Evolutionary conservation across 2,329 filamentous ascomycete species (phyloP).

Genomic region (Colletotrichum truncatum): DNA sequence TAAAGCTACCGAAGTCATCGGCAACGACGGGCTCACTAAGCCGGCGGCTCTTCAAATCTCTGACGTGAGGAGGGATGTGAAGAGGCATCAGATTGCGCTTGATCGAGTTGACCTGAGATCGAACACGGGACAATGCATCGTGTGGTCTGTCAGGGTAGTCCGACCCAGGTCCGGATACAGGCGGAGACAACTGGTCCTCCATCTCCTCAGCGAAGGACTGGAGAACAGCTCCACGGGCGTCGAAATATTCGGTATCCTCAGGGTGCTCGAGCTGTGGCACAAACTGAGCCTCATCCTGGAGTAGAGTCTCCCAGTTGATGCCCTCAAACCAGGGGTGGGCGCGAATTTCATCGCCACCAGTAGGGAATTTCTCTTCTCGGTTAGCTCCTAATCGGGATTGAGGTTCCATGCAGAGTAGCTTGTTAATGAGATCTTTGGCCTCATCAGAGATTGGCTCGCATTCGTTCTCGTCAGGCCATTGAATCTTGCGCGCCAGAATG

Average conservation of each 20-base stretch:
- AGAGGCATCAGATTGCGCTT: conserved; percentile 95
- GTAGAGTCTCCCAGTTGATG: conserved; percentile 86
- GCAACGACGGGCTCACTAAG: conserved; percentile 88
- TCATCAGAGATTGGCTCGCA: conserved; percentile 80
- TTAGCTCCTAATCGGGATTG: conserved; percentile 86
- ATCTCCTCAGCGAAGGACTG: conserved; percentile 94
- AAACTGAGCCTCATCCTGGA: conserved; percentile 97
- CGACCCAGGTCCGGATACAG: conserved; percentile 72
- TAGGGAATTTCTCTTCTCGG: conserved; percentile 80
- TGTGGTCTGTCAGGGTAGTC: conserved; percentile 92
- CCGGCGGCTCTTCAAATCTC: conserved; percentile 86
- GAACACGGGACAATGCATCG: conserved; percentile 89
- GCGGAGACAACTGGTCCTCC: conserved; percentile 85
- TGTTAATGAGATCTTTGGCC: conserved; percentile 94
- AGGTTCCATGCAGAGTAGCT: conserved; percentile 86
- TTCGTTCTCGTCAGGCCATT: conserved; percentile 88
- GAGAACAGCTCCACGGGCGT: conserved; percentile 87
- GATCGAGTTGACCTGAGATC: conserved; percentile 85
- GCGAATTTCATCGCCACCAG: conserved; percentile 91
- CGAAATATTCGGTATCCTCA: conserved; percentile 98
- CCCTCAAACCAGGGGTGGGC: conserved; percentile 88
- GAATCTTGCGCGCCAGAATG: conserved; percentile 87
- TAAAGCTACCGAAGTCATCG: conserved; percentile 96
- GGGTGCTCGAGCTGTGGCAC: conserved; percentile 92
- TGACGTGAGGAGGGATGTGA: conserved; percentile 95